Base-by-base conservation (phyloP, 257 asterid species). In the Eustoma russellianum region DNA sequence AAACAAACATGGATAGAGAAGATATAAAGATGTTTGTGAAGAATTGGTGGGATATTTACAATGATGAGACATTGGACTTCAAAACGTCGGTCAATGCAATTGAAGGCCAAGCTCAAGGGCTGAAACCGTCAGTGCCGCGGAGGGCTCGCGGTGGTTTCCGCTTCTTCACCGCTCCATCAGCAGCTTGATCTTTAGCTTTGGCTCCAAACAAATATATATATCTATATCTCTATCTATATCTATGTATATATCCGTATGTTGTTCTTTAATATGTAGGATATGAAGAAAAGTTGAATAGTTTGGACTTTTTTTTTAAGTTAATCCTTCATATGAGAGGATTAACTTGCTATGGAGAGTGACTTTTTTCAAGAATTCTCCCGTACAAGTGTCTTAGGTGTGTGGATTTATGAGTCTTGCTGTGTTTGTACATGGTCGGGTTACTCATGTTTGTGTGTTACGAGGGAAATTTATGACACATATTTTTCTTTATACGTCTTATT, bases 41-140 rank as follows among this genome's bases (percentile, higher is more conserved):
- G 45, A 54, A 54, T 5, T 63, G 68, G 68, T 63, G 68, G 61
- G 60, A 62, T 12, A 38, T 59, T 8, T 59, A 41, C 50, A 49
- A 48, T 10, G 64, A 59, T 28, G 64, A 59, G 11, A 1, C 56
- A 3, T 17, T 59, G 19, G 50, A 55, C 41, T 43, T 11, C 33
- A 11, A 6, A n/a, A 38, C 13, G 7, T 34, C 33, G 3, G 0
- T 19, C 17, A 35, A 7, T 5, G 12, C n/a, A 0, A 17, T 2
- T 5, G 17, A 24, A 7, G 30, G 1, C 7, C 17, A 33, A 2
- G 18, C 0, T 52, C 28, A 13, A 3, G 56, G 15, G 40, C 6
- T 24, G 30, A 24, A 24, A 24, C 30, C 30, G 2, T 2, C 30
- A 24, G 30, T 24, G 30, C 56, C 5, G 0, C 28, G 17, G 11